phyloP scores from a whole-genome alignment of 2,329 filamentous ascomycete species.

The Teratosphaeriaceae sp. region DNA sequence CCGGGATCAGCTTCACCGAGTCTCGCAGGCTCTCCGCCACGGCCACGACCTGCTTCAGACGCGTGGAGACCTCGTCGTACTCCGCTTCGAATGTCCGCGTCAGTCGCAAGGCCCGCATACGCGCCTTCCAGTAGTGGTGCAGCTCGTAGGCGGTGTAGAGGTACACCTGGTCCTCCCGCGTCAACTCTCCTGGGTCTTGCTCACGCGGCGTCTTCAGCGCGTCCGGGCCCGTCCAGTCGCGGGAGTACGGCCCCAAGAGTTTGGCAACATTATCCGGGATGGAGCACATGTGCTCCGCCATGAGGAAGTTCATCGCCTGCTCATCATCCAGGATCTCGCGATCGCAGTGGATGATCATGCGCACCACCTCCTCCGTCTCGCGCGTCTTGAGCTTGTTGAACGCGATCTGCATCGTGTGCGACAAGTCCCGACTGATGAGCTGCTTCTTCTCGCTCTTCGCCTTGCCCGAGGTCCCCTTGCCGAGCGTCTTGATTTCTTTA shows the following conservation, averaged over 20 bases:
- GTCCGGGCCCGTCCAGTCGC: constrained; percentile 89
- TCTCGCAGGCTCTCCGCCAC: constrained; percentile 87
- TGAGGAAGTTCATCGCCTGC: constrained; percentile 94
- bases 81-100: constrained; percentile 79
- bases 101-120: constrained; percentile 83
- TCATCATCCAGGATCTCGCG: constrained; percentile 77
- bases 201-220: constrained; percentile 72
- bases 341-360: constrained; percentile 95
- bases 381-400: constrained; percentile 87
- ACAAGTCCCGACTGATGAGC: constrained; percentile 84
- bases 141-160: constrained; percentile 88
- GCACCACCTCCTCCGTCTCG: constrained; percentile 75
- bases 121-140: constrained; percentile 97
- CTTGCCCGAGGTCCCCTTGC: constrained; percentile 56
- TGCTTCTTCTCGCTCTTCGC: constrained; percentile 91
- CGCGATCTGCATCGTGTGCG: constrained; percentile 86
- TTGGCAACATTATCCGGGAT: constrained; percentile 88
- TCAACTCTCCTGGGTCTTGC: constrained; percentile 79
- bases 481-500: constrained; percentile 86
- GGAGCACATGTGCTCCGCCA: constrained; percentile 86
- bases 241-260: constrained; percentile 89
- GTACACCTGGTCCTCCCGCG: constrained; percentile 91
- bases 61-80: constrained; percentile 83
- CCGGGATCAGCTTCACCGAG: constrained; percentile 90
- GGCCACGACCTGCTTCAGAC: constrained; percentile 75